These are phyloP conservation scores for Platismatia glauca DNA, from an alignment of 495 filamentous ascomycete species.

Conservation along the genomic window DNA sequence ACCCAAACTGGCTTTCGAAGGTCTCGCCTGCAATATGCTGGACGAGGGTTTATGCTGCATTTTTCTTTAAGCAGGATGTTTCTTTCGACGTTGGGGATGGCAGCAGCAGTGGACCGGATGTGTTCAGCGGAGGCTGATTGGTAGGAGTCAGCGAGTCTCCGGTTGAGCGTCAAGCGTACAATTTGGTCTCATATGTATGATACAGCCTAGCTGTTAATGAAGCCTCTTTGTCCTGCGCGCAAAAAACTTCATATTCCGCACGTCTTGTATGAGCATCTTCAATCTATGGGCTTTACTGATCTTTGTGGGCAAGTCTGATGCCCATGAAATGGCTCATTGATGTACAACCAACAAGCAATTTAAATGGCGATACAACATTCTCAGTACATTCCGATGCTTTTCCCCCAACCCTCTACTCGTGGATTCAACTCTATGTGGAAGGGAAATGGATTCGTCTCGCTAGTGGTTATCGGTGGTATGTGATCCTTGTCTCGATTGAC, in stretches of 20 bases:
- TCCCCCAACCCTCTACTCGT: slow-evolving; percentile 68
- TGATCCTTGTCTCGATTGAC: slow-evolving; percentile 89
- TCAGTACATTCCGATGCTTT: slow-evolving; percentile 69
- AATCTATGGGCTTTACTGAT: neutral
- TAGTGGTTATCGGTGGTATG: slow-evolving; percentile 93
- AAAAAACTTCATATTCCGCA: neutral
- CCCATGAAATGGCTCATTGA: neutral
- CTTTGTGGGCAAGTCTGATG: neutral
- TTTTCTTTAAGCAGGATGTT: neutral
- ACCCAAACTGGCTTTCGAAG: neutral
- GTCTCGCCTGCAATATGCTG: neutral
- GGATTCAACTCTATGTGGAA: slow-evolving; percentile 85
- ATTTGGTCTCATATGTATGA: slow-evolving; percentile 8
- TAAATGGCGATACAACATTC: neutral
- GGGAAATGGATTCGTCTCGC: slow-evolving; percentile 87
- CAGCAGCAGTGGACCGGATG: neutral
- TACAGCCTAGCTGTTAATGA: slow-evolving; percentile 13
- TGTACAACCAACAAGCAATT: neutral
- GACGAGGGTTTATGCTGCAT: neutral
- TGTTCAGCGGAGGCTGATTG: neutral
- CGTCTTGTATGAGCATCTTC: neutral
- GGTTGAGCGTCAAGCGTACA: neutral
- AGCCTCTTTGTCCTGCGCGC: neutral
- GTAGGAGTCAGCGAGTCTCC: slow-evolving; percentile 6
- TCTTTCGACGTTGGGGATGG: neutral